These are phyloP conservation scores for Clohesyomyces aquaticus DNA, from an alignment of 495 filamentous ascomycete genomes.

Conservation along the genomic window DNA sequence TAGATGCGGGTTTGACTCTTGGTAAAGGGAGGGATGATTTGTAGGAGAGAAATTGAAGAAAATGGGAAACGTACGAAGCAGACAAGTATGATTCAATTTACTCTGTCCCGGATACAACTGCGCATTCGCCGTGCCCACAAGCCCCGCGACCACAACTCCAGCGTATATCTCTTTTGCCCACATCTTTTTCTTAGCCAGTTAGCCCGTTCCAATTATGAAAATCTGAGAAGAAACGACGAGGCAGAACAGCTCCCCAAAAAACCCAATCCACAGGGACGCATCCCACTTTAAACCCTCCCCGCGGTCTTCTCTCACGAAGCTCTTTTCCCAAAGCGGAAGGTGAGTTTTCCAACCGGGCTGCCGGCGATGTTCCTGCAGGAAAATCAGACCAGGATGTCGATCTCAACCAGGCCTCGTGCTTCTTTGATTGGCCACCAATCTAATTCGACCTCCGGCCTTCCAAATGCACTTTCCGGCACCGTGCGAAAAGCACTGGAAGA, in stretches of 20 bases:
- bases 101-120: not conserved
- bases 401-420: slow-evolving; percentile 32
- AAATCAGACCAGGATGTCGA: slow-evolving; percentile 4
- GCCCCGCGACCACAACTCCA: not conserved
- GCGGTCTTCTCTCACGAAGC: slow-evolving; percentile 14
- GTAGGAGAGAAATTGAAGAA: slow-evolving; percentile 3
- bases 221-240: too few relatives aligned
- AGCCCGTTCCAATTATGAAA: too few relatives aligned
- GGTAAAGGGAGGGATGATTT: slow-evolving; percentile 9
- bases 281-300: slow-evolving; percentile 21
- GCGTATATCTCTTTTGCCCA: not conserved
- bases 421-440: slow-evolving; percentile 22
- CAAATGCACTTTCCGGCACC: not conserved
- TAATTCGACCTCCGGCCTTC: not conserved
- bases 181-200: too few relatives aligned
- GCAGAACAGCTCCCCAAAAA: not conserved
- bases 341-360: slow-evolving; percentile 12
- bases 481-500: not conserved
- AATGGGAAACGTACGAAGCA: not conserved
- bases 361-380: slow-evolving; percentile 36
- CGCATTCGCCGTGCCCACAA: not conserved
- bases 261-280: not conserved
- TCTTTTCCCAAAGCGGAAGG: slow-evolving; percentile 37
- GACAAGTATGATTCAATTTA: not conserved
- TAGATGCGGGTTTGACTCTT: slow-evolving; percentile 49